Evolutionary conservation across 768 basidiomycete species (phyloP).

Genomic region (Psilocybe cyanescens): DNA sequence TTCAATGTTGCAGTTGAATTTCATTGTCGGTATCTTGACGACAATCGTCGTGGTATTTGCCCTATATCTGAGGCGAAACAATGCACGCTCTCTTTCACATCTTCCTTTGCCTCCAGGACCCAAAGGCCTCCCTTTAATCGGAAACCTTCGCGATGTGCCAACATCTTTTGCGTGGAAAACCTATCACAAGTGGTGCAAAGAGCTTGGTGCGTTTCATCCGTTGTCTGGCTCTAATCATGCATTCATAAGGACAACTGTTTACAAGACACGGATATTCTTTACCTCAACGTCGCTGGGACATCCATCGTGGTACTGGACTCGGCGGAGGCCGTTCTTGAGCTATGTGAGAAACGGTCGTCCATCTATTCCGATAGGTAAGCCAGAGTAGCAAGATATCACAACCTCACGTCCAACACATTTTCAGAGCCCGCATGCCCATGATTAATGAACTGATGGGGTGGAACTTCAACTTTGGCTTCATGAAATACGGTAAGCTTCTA

Average conservation of each 20-base stretch:
- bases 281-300: not conserved
- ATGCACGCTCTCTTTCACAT: constrained; percentile 14
- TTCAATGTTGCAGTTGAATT: no score
- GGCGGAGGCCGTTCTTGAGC: not conserved
- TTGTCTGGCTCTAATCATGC: not conserved
- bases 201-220: not conserved
- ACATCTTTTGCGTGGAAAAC: not conserved
- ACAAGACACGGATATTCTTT: not conserved
- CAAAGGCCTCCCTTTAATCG: constrained; percentile 1
- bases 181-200: not conserved
- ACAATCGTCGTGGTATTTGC: no score
- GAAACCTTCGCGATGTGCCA: constrained; percentile 2
- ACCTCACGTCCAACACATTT: not conserved
- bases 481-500: constrained; percentile 17
- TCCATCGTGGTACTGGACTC: not conserved
- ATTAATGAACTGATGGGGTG: constrained; percentile 29
- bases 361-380: constrained; percentile 5
- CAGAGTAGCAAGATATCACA: no score
- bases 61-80: no score
- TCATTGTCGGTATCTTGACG: no score
- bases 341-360: not conserved
- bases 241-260: not conserved
- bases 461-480: constrained; percentile 24
- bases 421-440: constrained; percentile 26
- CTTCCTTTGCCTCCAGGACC: constrained; percentile 5